Evolutionary conservation across 2,329 filamentous ascomycete genomes (phyloP).

Genomic region (Phialocephala subalpina): DNA sequence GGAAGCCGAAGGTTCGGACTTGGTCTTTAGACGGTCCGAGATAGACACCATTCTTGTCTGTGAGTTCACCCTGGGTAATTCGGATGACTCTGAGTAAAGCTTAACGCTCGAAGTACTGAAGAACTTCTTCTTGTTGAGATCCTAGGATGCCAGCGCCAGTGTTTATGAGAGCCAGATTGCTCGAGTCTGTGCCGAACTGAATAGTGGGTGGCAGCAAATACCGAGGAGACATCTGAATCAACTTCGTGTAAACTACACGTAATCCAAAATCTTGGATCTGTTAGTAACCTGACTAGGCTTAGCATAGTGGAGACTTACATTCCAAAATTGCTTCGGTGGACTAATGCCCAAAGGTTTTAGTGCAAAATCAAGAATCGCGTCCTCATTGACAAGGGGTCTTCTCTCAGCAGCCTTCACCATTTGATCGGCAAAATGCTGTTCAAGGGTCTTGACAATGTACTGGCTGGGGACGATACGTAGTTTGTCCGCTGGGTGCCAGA

Average conservation of each 20-base stretch:
- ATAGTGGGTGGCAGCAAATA: not conserved
- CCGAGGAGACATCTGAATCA: not conserved
- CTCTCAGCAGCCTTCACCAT: constrained; percentile 9
- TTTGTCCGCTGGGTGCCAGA: constrained; percentile 24
- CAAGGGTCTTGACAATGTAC: constrained; percentile 6
- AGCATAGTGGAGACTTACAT: not conserved
- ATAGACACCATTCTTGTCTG: not conserved
- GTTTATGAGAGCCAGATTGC: not conserved
- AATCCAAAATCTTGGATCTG: not conserved
- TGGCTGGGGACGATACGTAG: constrained; percentile 21
- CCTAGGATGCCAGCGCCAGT: not conserved
- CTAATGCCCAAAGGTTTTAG: not conserved
- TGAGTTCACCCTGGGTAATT: not conserved
- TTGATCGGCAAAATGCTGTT: not conserved
- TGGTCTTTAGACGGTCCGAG: not conserved
- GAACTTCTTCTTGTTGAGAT: not conserved
- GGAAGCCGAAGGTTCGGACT: not conserved
- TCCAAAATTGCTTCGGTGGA: not conserved
- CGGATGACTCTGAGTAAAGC: not conserved
- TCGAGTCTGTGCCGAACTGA: not conserved
- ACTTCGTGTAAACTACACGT: not conserved
- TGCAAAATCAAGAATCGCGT: not conserved
- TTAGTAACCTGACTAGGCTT: not conserved
- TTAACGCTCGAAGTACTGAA: not conserved
- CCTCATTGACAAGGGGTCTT: constrained; percentile 1